These are phyloP conservation scores for Syzygium grande DNA, from an alignment of 345 rosid species.

Conservation along the genomic window DNA sequence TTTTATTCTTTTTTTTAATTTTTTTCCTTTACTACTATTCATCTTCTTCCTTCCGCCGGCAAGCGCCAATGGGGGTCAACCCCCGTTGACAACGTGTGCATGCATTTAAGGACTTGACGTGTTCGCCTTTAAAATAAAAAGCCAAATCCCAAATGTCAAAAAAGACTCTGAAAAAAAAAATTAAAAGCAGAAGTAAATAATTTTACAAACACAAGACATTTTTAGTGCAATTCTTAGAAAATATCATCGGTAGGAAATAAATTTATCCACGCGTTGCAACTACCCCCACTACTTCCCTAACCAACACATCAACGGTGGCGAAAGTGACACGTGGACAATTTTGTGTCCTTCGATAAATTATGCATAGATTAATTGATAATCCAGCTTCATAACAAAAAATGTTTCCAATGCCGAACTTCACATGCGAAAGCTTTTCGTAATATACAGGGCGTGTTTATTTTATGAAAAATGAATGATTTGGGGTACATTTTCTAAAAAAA, in stretches of 20 bases:
- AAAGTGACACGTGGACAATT: background rate
- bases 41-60: background rate
- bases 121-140: background rate
- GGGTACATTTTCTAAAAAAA: too few species aligned
- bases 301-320: background rate
- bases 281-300: background rate
- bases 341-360: background rate
- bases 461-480: too few species aligned
- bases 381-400: background rate
- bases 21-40: background rate
- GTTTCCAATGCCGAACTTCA: background rate
- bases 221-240: background rate
- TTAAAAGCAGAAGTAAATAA: background rate
- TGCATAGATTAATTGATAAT: background rate
- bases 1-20: background rate
- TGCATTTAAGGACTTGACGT: background rate
- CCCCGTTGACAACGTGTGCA: background rate
- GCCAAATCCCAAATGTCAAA: background rate
- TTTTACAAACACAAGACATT: background rate
- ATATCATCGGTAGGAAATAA: background rate
- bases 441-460: background rate
- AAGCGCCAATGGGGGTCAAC: background rate
- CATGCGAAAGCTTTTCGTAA: background rate
- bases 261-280: background rate
- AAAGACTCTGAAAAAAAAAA: too few species aligned